Conservation (phyloP, 2,329 filamentous ascomycete species). For the Xylaria sp. region DNA sequence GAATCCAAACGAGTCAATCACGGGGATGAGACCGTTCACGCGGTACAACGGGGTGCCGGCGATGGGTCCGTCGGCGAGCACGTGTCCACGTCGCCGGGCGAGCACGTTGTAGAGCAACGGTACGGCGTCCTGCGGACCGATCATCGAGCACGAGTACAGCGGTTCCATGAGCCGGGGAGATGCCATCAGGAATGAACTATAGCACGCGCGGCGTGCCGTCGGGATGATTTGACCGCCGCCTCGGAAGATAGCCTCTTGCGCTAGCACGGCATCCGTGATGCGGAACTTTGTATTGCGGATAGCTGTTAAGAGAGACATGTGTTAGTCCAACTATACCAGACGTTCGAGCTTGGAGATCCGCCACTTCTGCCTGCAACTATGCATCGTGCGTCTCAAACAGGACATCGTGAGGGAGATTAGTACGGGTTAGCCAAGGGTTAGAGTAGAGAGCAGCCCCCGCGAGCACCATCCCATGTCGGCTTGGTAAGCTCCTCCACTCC, state of each 20-base stretch:
- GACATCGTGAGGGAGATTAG: slow-evolving; percentile 2
- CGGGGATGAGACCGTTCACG: slow-evolving; percentile 84
- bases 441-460: slow-evolving; percentile 16
- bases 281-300: slow-evolving; percentile 98
- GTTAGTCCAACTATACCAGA: slow-evolving; percentile 19
- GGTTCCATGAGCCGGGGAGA: slow-evolving; percentile 96
- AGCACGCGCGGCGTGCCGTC: slow-evolving; percentile 85
- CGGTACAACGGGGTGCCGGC: slow-evolving; percentile 91
- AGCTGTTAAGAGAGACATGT: slow-evolving; percentile 43
- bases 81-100: slow-evolving; percentile 81
- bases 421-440: not conserved
- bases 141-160: slow-evolving; percentile 87
- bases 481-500: slow-evolving; percentile 6
- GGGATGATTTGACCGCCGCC: slow-evolving; percentile 97
- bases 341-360: not conserved
- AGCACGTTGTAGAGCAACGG: slow-evolving; percentile 88
- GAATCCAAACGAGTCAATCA: slow-evolving; percentile 96
- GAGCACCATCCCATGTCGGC: slow-evolving; percentile 3
- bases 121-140: slow-evolving; percentile 83
- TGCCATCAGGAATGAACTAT: slow-evolving; percentile 95
- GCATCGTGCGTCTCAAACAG: slow-evolving; percentile 3
- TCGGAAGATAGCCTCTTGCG: slow-evolving; percentile 85
- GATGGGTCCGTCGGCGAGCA: slow-evolving; percentile 88
- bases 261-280: slow-evolving; percentile 83
- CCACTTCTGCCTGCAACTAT: slow-evolving; percentile 1